These are phyloP conservation scores for Lithohypha guttulata DNA, from an alignment of 2,329 filamentous ascomycete genomes.

Conservation along the genomic window DNA sequence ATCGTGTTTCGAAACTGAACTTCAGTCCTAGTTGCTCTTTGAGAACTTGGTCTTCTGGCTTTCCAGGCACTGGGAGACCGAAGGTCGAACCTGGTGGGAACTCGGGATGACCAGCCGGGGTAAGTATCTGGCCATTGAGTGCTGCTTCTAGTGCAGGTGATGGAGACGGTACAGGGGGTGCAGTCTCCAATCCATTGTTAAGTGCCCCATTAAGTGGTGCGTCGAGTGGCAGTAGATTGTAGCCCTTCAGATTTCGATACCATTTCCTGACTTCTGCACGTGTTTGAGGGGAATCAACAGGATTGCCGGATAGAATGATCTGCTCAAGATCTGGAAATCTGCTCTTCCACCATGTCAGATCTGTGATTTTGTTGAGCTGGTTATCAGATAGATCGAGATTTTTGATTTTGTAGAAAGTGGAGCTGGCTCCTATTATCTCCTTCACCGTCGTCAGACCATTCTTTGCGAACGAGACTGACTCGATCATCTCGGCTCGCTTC, in stretches of 20 bases:
- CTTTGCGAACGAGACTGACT: slow-evolving; percentile 68
- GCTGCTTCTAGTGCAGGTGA: slow-evolving; percentile 61
- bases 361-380: slow-evolving; percentile 56
- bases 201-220: slow-evolving; percentile 59
- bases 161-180: slow-evolving; percentile 49
- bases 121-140: slow-evolving; percentile 61
- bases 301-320: slow-evolving; percentile 67
- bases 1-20: slow-evolving; percentile 64
- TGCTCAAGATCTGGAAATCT: slow-evolving; percentile 72
- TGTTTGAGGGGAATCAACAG: slow-evolving; percentile 56
- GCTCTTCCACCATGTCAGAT: slow-evolving; percentile 64
- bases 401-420: slow-evolving; percentile 72
- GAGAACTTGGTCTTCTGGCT: slow-evolving; percentile 42
- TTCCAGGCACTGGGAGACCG: slow-evolving; percentile 33
- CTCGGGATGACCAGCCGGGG: slow-evolving; percentile 17
- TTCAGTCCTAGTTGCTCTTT: slow-evolving; percentile 60
- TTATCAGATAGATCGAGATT: slow-evolving; percentile 86
- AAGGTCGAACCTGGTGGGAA: slow-evolving; percentile 27
- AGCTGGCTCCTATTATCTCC: slow-evolving; percentile 62
- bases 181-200: slow-evolving; percentile 57
- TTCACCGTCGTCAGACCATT: slow-evolving; percentile 66
- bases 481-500: slow-evolving; percentile 65
- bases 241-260: slow-evolving; percentile 68
- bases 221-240: slow-evolving; percentile 62
- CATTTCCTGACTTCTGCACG: slow-evolving; percentile 61